A percentile compares a stretch with the other conserved stretches of the same genome.
Conservation (phyloP, 768 basidiomycete species). For the Leucocoprinus sp. region DNA sequence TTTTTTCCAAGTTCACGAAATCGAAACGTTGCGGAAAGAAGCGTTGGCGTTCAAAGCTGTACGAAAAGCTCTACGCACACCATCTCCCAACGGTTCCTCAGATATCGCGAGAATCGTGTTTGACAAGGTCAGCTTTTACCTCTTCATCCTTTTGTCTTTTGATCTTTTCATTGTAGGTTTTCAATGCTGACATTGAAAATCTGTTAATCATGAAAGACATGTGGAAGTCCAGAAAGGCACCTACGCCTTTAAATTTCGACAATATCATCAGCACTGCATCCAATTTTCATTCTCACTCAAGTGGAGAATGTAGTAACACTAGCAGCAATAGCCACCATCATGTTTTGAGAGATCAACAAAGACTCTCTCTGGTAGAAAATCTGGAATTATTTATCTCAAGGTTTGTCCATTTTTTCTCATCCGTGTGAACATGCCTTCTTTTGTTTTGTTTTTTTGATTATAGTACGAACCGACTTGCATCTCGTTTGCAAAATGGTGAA, state of each 20-base stretch:
- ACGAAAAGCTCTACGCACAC: constrained; percentile 39
- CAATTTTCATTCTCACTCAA: constrained; percentile 31
- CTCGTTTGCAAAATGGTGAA: constrained; percentile 57
- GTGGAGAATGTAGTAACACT: too few species aligned
- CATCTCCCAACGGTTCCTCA: constrained; percentile 15
- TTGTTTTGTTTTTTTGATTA: neutral
- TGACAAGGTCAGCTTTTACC: constrained; percentile 64
- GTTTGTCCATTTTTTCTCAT: constrained; percentile 32
- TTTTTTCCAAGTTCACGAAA: constrained; percentile 67
- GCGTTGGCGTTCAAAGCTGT: constrained; percentile 83
- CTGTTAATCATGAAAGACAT: constrained; percentile 92
- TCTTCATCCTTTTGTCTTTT: neutral
- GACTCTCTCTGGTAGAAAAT: constrained; percentile 72
- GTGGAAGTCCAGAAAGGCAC: constrained; percentile 90
- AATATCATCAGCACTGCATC: constrained; percentile 62
- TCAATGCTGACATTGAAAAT: constrained; percentile 79
- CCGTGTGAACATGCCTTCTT: too few species aligned
- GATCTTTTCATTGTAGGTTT: constrained; percentile 50
- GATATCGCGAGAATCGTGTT: constrained; percentile 68
- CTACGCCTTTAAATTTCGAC: constrained; percentile 78
- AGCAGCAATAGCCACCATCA: too few species aligned
- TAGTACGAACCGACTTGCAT: constrained; percentile 76
- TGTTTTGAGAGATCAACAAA: constrained; percentile 77
- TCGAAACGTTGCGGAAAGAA: constrained; percentile 83
- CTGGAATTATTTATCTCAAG: constrained; percentile 79